Evolutionary conservation across 2,329 filamentous ascomycete genomes (phyloP), one percentile per base, ranked within the genome.

Genomic region (Leptographium flavum): DNA sequence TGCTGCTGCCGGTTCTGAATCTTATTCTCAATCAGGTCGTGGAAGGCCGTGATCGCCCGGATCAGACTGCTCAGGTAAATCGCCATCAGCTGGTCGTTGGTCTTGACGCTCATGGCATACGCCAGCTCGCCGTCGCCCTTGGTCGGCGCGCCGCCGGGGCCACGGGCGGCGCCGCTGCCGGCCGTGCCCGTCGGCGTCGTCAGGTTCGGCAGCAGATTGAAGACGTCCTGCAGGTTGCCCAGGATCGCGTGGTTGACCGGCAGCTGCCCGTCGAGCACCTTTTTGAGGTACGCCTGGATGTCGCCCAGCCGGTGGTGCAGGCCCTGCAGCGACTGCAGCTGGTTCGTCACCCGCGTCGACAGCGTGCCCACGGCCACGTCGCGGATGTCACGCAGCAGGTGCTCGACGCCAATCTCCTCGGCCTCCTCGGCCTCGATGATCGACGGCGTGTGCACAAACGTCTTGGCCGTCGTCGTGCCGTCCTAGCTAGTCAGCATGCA

Each of bases 1-100:
- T 93, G 84, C 63, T 93, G 86, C 66, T 96, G 88, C 62, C 90
- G 78, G 68, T 98, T 98, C 70, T 96, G 90, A 55, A 96, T 95
- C 76, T 98, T 98, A 72, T 98, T 98, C 71, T 98, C 92, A 54
- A 98, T 98, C 54, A 98, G 69, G 61, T 98, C 92, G 63, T 98
- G 92, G 81, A 96, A 98, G 8, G 92, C 92, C 13, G 92, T 96
- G 59, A 98, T 98, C 47, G 92, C 92, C 50, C 92, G 78, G 65
- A 98, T 96, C 69, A 96, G 69, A 68, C 86, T 94, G 67, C 86
- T 94, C 45, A 98, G 73, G 65, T 98, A 98, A 62, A 98, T 96
- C 43, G 88, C 80, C 85, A 98, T 95, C 53, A 98, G 76, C 69
- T 98, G 92, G 63, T 98, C 92, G 60, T 98, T 98, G 48, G 90